Conservation (phyloP, 2,329 filamentous ascomycete species). For the Diaporthe sp. region DNA sequence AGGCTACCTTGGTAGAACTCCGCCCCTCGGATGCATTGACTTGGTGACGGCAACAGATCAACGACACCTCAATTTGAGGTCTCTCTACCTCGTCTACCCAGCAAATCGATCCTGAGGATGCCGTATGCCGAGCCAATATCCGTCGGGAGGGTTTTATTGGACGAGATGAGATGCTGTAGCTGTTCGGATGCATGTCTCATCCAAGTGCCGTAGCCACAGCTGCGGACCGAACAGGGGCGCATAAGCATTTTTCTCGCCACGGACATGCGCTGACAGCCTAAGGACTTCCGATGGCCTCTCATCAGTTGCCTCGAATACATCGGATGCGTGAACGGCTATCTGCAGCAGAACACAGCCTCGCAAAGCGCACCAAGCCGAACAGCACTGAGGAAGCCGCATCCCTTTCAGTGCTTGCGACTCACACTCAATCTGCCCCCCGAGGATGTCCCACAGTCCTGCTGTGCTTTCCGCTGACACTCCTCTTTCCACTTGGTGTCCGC, state of each 20-base stretch:
- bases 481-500: background rate
- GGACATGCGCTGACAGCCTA: background rate
- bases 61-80: background rate
- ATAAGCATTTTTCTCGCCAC: background rate
- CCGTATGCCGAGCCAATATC: background rate
- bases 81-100: too few relatives aligned
- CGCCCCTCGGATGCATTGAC: background rate
- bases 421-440: background rate
- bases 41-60: background rate
- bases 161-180: background rate
- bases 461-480: background rate
- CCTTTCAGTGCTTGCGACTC: background rate
- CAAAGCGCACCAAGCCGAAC: background rate
- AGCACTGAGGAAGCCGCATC: background rate
- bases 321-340: background rate
- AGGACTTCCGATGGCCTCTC: background rate
- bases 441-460: background rate
- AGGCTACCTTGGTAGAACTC: background rate
- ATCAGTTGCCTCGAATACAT: background rate
- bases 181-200: conserved; percentile 6
- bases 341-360: background rate
- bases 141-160: background rate
- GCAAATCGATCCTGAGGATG: background rate
- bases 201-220: background rate
- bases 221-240: background rate